These are phyloP conservation scores for Vitis labrusca DNA, from an alignment of 164 flowering plant genomes.

Conservation along the genomic window DNA sequence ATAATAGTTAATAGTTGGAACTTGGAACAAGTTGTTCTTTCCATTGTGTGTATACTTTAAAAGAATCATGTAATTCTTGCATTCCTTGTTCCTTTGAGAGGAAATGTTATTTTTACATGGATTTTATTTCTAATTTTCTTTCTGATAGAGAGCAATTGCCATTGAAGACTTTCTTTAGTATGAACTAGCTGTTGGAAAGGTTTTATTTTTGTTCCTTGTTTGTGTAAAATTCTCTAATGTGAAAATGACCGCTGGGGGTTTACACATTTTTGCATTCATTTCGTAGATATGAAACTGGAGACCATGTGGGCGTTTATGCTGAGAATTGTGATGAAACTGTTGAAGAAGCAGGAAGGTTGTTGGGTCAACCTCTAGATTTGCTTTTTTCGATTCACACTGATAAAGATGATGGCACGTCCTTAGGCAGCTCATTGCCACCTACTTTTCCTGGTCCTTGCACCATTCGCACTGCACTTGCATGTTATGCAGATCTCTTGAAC, in stretches of 20 bases:
- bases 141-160: not conserved
- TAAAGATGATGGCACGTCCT: conserved; percentile 72
- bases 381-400: conserved; percentile 73
- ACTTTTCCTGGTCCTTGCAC: conserved; percentile 88
- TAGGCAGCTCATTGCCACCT: conserved; percentile 65
- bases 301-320: conserved; percentile 87
- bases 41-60: too few relatives aligned
- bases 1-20: too few relatives aligned
- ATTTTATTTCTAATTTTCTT: not conserved
- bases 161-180: not conserved
- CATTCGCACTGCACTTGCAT: conserved; percentile 64
- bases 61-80: too few relatives aligned
- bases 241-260: too few relatives aligned
- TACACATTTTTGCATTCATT: not conserved
- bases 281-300: conserved; percentile 90
- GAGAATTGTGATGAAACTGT: conserved; percentile 73
- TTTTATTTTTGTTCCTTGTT: too few relatives aligned
- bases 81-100: too few relatives aligned
- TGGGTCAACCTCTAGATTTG: conserved; percentile 63
- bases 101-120: too few relatives aligned
- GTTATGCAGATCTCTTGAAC: conserved; percentile 80
- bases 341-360: conserved; percentile 69
- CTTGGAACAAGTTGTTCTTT: too few relatives aligned
- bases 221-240: too few relatives aligned
- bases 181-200: too few relatives aligned